Evolutionary conservation across 371 early-diverging fungal species (phyloP).

Genomic region (Circinella umbellata): DNA sequence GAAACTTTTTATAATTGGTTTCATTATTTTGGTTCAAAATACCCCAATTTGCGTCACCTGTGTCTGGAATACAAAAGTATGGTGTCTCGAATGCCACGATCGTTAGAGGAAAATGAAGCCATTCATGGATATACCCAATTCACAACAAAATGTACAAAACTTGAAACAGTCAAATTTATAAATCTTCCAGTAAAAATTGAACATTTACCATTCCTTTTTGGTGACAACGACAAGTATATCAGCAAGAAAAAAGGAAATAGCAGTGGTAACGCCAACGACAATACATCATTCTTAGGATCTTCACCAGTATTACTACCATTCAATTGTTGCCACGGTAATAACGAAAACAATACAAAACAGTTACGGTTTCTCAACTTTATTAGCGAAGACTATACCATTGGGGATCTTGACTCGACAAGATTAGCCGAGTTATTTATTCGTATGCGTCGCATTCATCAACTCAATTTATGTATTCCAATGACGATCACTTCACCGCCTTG

Average conservation of each 20-base stretch:
- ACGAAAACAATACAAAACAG: neutral
- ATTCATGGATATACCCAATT: neutral
- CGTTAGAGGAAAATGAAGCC: neutral
- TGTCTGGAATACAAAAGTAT: conserved; percentile 3
- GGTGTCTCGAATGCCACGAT: neutral
- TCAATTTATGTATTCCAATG: neutral
- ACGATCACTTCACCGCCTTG: neutral
- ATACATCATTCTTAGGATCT: neutral
- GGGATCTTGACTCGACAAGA: neutral
- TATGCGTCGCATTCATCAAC: neutral
- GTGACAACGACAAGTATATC: neutral
- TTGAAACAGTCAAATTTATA: neutral
- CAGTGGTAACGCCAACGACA: no score
- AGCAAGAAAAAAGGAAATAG: neutral
- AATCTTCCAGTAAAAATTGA: neutral
- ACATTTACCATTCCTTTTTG: neutral
- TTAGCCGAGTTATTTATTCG: neutral
- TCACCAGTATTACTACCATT: no score
- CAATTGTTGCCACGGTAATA: neutral
- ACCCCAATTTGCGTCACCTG: neutral
- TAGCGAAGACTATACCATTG: conserved; percentile 3
- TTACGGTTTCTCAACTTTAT: neutral
- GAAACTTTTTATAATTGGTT: conserved; percentile 6
- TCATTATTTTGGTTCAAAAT: neutral
- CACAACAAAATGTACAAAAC: neutral